These are phyloP conservation scores for Solanum ossicruentum DNA, from an alignment of 257 asterid species.

Conservation along the genomic window DNA sequence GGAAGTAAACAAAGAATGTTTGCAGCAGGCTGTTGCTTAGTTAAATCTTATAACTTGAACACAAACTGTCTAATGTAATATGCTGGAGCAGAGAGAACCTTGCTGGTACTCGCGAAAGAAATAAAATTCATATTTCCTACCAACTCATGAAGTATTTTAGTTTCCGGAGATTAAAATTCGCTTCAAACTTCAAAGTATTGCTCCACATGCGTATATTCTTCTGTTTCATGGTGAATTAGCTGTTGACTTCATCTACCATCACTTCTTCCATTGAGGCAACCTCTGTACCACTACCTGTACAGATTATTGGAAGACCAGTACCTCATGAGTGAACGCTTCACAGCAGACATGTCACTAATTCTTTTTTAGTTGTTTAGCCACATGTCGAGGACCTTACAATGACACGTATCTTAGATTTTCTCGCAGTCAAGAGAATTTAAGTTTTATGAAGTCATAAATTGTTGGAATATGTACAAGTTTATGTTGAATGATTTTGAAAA, in stretches of 20 bases:
- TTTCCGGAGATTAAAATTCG: not conserved
- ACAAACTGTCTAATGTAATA: not conserved
- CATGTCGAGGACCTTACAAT: not conserved
- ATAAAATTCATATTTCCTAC: not conserved
- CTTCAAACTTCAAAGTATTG: not conserved
- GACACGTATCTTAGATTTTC: not conserved
- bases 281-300: constrained; percentile 71
- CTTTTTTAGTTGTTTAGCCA: not conserved
- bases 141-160: not conserved
- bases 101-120: not conserved
- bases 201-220: not conserved
- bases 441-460: not conserved
- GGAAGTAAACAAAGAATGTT: not conserved
- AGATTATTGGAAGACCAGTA: not conserved
- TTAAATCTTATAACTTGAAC: not conserved
- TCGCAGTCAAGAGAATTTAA: not conserved
- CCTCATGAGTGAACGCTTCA: not conserved
- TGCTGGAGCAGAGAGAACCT: not conserved
- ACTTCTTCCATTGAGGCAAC: constrained; percentile 76
- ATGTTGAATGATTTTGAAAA: not conserved
- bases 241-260: constrained; percentile 2
- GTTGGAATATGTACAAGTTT: not conserved
- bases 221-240: not conserved
- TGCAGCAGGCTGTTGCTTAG: not conserved
- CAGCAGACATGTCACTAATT: not conserved